Base-by-base conservation (phyloP, 2,329 filamentous ascomycete species). In the Hymenoscyphus scutula region DNA sequence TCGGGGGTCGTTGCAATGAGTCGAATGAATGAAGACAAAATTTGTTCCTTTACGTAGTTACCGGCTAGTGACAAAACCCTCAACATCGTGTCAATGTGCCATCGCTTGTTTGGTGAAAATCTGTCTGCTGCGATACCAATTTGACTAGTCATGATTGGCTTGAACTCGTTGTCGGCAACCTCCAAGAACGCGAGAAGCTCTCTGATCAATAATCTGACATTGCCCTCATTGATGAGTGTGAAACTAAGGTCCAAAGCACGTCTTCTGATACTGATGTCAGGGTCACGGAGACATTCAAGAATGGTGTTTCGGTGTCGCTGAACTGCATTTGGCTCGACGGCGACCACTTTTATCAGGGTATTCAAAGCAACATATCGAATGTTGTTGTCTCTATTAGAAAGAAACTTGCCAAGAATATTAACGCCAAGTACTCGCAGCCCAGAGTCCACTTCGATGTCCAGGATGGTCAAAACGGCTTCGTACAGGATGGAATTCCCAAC, bases 321-420 rank as follows among this genome's bases (percentile, higher is more conserved):
- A 1, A 99, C 95, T 3, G 95, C 95, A 74, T 98, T 98, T 15
- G 95, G 95, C 75, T 99, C 95, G 56, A 99, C 93, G 3, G 95
- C 95, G 55, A 99, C 95, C 19, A 99, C 95, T 77, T 97, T 98
- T 79, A 97, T 96, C 57, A 99, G 81, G 0, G 95, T 99, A 77
- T 99, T 99, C 58, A 99, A 82, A 19, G 95, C 95, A 58, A 99
- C 95, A 74, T 99, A 99, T 76, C 95, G 89, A 72, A 99, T 99
- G 75, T 99, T 99, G 82, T 99, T 99, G 78, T 99, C 95, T 70
- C 94, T 89, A 80, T 99, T 99, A n/a, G 93, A 89, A 65, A 99
- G 79, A 78, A 99, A 99, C 75, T 98, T 99, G 75, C 96, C 95
- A 27, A 99, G 85, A 68, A 99, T 99, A 75, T 99, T 99, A 70